Percentiles rank a stretch among this genome's conserved stretches.
These are phyloP conservation scores for Rhizopus stolonifer DNA, from an alignment of 371 early-diverging fungal genomes.

Conservation along the genomic window DNA sequence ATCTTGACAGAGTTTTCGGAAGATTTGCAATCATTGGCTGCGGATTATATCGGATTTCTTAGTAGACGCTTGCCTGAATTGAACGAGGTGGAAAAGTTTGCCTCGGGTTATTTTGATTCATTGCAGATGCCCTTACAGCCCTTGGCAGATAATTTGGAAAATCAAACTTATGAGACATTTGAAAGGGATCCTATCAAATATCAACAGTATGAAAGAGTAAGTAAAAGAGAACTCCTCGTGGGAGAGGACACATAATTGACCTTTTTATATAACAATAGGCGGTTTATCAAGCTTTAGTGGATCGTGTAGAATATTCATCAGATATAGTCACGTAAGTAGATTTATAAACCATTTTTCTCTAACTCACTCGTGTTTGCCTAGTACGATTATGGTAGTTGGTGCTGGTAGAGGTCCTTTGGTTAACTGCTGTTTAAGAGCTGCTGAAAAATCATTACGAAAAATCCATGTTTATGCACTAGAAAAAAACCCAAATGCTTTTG, in stretches of 20 bases:
- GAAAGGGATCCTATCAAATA: constrained; percentile 93
- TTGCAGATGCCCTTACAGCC: constrained; percentile 90
- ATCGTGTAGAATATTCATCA: constrained; percentile 46
- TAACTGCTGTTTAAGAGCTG: constrained; percentile 78
- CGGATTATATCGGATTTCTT: constrained; percentile 67
- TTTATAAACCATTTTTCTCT: constrained; percentile 16
- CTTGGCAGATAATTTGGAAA: constrained; percentile 90
- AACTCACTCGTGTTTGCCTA: too few species aligned
- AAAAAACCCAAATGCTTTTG: constrained; percentile 94
- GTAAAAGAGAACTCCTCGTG: background rate
- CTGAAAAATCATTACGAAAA: constrained; percentile 61
- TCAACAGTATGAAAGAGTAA: constrained; percentile 80
- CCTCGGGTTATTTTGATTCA: constrained; percentile 83
- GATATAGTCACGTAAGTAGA: constrained; percentile 41
- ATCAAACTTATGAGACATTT: constrained; percentile 91
- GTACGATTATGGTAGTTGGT: constrained; percentile 86
- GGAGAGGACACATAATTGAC: background rate
- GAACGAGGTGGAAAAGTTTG: constrained; percentile 69
- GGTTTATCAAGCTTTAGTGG: constrained; percentile 61
- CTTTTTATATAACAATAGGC: constrained; percentile 40
- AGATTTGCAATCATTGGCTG: constrained; percentile 31
- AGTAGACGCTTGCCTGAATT: constrained; percentile 61
- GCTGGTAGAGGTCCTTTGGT: constrained; percentile 84
- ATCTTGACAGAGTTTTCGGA: constrained; percentile 45
- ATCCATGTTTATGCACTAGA: constrained; percentile 86